A percentile compares a stretch with the other conserved stretches of the same genome.
phyloP scores from a whole-genome alignment of 2,329 filamentous ascomycete genomes.

The Exophiala dermatitidis region DNA sequence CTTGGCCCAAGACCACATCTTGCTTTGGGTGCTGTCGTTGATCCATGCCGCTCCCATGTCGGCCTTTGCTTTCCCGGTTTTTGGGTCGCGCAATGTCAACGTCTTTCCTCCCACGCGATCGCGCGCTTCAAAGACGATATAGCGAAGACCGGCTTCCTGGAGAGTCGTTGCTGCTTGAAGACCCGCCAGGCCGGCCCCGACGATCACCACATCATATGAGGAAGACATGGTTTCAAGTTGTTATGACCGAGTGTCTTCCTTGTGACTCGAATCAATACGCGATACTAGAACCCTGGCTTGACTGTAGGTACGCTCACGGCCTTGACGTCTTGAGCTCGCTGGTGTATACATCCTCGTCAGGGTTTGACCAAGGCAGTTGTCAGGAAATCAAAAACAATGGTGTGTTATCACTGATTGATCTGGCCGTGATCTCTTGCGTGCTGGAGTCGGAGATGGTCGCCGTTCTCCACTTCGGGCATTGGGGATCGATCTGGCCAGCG shows the following conservation, averaged over 20 bases:
- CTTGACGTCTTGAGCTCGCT: no score
- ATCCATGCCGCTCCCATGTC: slow-evolving; percentile 36
- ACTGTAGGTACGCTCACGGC: background rate
- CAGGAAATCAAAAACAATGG: no score
- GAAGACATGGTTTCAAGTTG: slow-evolving; percentile 1
- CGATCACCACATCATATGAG: slow-evolving; percentile 30
- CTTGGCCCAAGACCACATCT: slow-evolving; percentile 29
- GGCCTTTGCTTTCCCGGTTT: slow-evolving; percentile 30
- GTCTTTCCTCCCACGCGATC: slow-evolving; percentile 49
- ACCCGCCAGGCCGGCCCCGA: slow-evolving; percentile 43
- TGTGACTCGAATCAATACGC: no score
- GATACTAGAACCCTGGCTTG: background rate
- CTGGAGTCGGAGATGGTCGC: background rate
- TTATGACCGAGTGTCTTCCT: no score
- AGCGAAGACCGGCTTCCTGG: slow-evolving; percentile 34
- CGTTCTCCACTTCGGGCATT: background rate
- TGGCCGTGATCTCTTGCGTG: no score
- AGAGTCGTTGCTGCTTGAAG: slow-evolving; percentile 35
- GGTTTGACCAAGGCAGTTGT: background rate
- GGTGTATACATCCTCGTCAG: background rate
- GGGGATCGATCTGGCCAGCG: background rate
- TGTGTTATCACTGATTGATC: background rate
- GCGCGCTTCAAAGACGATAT: slow-evolving; percentile 45
- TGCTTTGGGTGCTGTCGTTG: slow-evolving; percentile 36
- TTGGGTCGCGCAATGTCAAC: slow-evolving; percentile 30